Evolutionary conservation across 192 early-diverging fungal genomes (phyloP), one percentile per base, ranked within the genome.

Genomic region (Thamnidium elegans): DNA sequence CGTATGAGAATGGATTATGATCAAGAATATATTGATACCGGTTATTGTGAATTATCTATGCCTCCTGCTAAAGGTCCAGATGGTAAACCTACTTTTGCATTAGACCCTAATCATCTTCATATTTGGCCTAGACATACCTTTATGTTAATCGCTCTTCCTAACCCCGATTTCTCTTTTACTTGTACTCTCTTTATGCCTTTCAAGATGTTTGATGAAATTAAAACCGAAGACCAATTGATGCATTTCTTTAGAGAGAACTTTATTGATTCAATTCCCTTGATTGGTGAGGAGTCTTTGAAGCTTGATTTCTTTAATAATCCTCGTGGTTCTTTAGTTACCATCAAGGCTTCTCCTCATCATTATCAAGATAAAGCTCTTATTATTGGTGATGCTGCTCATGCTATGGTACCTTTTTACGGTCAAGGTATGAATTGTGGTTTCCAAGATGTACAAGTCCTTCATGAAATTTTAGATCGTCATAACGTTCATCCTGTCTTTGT

Each of bases 381-480:
- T 48, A 73, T 99, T 50, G 96, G 96, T 44, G 96, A 99, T 69
- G 92, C 96, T 10, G 96, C 96, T 0, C 96, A 99, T 65, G 89
- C 92, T 48, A 99, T 99, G 96, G 96, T 99, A 0, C 96, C 96
- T 4, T 99, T 99, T 67, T 99, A 94, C 55, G 96, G 96, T 15
- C 91, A 92, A 68, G 96, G 96, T 9, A 97, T 99, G 96, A 99
- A 99, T 77, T 97, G 94, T 76, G 96, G 96, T 4, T 96, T 99
- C 58, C 91, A 99, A 68, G 96, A 99, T 67, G 84, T 94, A 14
- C 76, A 90, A 42, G 81, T 89, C 14, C 75, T 93, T 50, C 64
- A 86, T 47, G 30, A 59, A 4, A 72, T 86, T 3, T 70, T 96
- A 11, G 84, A 86, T 30, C 75, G 86, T 23, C 78, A 83, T 48